A percentile compares a stretch with the other conserved stretches of the same genome.
These are phyloP conservation scores for Neurospora sp. DNA, from an alignment of 495 filamentous ascomycete species.

Conservation along the genomic window DNA sequence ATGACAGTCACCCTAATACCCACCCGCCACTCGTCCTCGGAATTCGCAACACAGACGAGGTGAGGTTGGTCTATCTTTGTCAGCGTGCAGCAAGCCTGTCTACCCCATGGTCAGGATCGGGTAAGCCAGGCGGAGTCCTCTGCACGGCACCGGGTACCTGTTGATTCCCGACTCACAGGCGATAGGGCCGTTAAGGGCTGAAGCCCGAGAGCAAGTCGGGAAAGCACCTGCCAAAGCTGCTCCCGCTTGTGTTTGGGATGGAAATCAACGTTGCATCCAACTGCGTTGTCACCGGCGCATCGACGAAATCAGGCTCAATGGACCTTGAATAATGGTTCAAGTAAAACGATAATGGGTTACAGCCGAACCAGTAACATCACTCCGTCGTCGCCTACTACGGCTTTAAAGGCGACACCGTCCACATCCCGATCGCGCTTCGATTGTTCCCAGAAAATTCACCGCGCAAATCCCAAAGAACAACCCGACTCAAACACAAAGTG, in stretches of 20 bases:
- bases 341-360: neutral
- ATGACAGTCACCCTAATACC: neutral
- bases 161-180: no score
- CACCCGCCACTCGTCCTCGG: no score
- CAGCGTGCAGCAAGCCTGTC: no score
- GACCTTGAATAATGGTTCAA: neutral
- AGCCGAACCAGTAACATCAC: neutral
- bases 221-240: no score
- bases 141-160: no score
- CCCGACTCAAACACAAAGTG: neutral
- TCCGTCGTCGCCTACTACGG: neutral
- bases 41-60: neutral
- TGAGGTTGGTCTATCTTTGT: no score
- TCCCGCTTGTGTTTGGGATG: no score
- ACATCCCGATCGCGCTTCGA: neutral
- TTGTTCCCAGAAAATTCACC: neutral
- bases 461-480: neutral
- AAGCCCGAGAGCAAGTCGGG: no score
- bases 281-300: neutral
- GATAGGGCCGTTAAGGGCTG: no score
- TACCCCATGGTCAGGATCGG: no score
- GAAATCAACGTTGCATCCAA: neutral
- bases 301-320: neutral
- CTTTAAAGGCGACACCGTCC: neutral
- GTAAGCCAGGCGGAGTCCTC: no score